A percentile compares a stretch with the other conserved stretches of the same genome.
These are phyloP conservation scores for Cunninghamia lanceolata DNA, from an alignment of 75 land plant species.

Conservation along the genomic window DNA sequence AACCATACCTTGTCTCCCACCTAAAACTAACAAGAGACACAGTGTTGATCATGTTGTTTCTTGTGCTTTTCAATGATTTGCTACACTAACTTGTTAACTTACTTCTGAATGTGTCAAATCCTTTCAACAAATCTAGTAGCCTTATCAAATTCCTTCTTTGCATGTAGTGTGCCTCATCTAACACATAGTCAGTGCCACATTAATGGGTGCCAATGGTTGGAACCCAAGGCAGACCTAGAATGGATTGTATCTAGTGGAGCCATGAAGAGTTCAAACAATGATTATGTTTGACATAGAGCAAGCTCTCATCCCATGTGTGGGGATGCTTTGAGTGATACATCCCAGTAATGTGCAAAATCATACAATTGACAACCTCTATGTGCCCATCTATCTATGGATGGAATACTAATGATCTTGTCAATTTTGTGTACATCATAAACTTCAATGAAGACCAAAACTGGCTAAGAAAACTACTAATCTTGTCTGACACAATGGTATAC, in stretches of 20 bases:
- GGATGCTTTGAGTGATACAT: not conserved
- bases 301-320: not conserved
- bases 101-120: not conserved
- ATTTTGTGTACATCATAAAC: too few species aligned
- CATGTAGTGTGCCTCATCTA: not conserved
- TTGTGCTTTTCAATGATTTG: not conserved
- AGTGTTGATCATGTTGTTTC: not conserved
- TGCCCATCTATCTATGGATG: too few species aligned
- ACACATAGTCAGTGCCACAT: not conserved
- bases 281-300: not conserved
- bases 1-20: not conserved
- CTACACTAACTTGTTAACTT: not conserved
- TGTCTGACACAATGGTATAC: too few species aligned
- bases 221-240: not conserved
- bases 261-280: not conserved
- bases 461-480: too few species aligned
- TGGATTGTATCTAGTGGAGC: not conserved
- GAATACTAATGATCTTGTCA: too few species aligned
- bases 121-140: not conserved
- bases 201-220: not conserved
- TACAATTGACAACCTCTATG: too few species aligned
- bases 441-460: too few species aligned
- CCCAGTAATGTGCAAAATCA: too few species aligned
- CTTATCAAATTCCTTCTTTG: too few species aligned
- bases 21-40: not conserved